Base-by-base conservation (phyloP, 2,329 filamentous ascomycete genomes). In the Zymoseptoria crescenta region DNA sequence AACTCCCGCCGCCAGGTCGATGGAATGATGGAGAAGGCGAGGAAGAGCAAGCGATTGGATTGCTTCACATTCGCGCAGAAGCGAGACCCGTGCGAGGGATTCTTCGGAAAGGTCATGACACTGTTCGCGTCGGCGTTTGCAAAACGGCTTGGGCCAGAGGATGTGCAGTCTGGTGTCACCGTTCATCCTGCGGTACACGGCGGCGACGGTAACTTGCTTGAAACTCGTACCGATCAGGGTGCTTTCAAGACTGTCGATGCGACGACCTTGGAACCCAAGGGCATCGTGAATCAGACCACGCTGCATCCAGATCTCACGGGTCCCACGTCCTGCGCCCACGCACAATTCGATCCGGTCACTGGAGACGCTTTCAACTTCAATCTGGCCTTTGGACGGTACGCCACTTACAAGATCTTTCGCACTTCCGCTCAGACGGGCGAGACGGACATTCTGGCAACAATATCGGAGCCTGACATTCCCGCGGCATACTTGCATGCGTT, bases 311-410 rank as follows among this genome's bases (percentile, higher is more conserved):
- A 82, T 0, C 78, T 94, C 9, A 82, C 77, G 8, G 89, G 90
- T 0, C 81, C 80, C 0, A 69, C 88, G 19, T 86, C 87, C 1
- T 86, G 83, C 49, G 83, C 90, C 0, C 90, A 95, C 70, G 83
- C 86, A 0, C 84, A 87, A 58, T 81, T 82, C 0, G 89, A 93
- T 69, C 88, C 87, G 0, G 72, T 74, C 0, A 91, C 86, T 0
- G 89, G 89, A 6, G 88, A 94, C 63, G 69, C 89, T 7, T 92
- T 83, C 79, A 95, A 94, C 73, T 93, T 83, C 74, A 95, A 94
- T 68, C 81, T 92, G n/a, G 79, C 84, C 0, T 71, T 88, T 20
- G 85, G 84, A 0, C 73, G 70, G 0, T 69, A 69, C 0, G 72
- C 82, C 1, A 83, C 78, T 0, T 94, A 93, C 68, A 84, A 87